These are phyloP conservation scores for Austroboletus novae-zelandiae DNA, from an alignment of 1,284 basidiomycete genomes.

Conservation along the genomic window DNA sequence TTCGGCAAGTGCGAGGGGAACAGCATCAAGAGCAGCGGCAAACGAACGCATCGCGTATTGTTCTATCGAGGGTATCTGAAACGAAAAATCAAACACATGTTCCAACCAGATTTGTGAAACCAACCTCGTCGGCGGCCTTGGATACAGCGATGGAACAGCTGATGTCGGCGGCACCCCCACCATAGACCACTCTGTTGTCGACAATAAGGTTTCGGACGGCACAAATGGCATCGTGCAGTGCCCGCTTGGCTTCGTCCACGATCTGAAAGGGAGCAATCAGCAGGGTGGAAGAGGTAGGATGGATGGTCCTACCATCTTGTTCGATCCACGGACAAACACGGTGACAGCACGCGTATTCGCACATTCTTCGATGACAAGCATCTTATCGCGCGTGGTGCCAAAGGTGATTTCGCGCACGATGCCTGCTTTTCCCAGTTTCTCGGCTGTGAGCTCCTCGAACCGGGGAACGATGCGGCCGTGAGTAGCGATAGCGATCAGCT, in stretches of 20 bases:
- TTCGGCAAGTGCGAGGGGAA: conserved; percentile 95
- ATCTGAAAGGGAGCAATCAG: conserved; percentile 58
- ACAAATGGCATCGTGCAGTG: conserved; percentile 96
- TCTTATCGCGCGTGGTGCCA: conserved; percentile 97
- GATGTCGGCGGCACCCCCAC: conserved; percentile 97
- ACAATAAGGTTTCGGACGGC: conserved; percentile 94
- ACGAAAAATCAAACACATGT: not conserved
- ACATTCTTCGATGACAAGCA: conserved; percentile 98
- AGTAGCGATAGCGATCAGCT: conserved; percentile 98
- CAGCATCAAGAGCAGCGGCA: conserved; percentile 87
- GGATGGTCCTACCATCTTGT: conserved; percentile 84
- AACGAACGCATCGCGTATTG: conserved; percentile 99
- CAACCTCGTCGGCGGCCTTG: conserved; percentile 90
- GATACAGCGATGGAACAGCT: conserved; percentile 91
- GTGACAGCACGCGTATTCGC: conserved; percentile 97
- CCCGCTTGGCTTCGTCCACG: conserved; percentile 97
- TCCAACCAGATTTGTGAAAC: conserved; percentile 13
- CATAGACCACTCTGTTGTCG: conserved; percentile 97
- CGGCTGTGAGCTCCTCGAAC: conserved; percentile 91
- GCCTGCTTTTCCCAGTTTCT: conserved; percentile 92
- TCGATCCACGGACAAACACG: conserved; percentile 95
- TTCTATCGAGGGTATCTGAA: conserved; percentile 90
- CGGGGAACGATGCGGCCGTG: conserved; percentile 97
- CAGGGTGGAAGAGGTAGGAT: not conserved
- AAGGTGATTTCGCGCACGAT: conserved; percentile 93